Evolutionary conservation across 2,329 filamentous ascomycete genomes (phyloP), one percentile per base, ranked within the genome.

Genomic region (Nothomitra cinnamomea): DNA sequence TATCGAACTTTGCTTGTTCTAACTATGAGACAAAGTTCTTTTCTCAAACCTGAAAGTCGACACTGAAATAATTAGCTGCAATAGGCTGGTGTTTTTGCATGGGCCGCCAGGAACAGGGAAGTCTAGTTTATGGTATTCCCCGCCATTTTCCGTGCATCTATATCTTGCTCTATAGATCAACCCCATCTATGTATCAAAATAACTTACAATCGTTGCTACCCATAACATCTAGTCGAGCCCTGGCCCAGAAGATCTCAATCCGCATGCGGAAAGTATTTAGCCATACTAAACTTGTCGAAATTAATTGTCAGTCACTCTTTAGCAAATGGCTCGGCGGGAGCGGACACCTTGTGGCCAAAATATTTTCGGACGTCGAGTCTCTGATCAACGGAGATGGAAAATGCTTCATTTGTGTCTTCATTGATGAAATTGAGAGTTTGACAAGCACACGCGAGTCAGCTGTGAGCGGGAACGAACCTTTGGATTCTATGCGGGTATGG

Each of bases 221-320:
- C 17, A 17, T 13, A 5, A 13, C 35, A 21, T 3, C 1, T 21
- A 51, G 56, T 41, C 64, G 67, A 42, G 63, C 67, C 19, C 58
- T 72, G 66, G 65, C 79, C 67, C 72, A 75, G 55, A 74, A 72
- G 58, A 63, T 74, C 1, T 66, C 69, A 17, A 73, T 75, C 36
- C 65, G 72, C 0, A 63, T 74, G 1, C 63, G 64, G 1, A 57
- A 62, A 2, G 54, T 53, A 1, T 74, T 69, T 55, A 61, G 63
- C 1, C 51, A 61, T 0, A 64, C 65, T 0, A 65, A 61, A 21
- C 61, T 75, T 2, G 58, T 75, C 47, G 67, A 74, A 53, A 62
- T 75, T 56, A 70, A 73, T 43, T 67, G 70, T 1, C 66, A 69
- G 21, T 62, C 65, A 2, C 60, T 75, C 19, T 60, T 74, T 3